A percentile compares a stretch with the other conserved stretches of the same genome.
These are phyloP conservation scores for Penicillium lividum DNA, from an alignment of 495 filamentous ascomycete genomes.

Conservation along the genomic window DNA sequence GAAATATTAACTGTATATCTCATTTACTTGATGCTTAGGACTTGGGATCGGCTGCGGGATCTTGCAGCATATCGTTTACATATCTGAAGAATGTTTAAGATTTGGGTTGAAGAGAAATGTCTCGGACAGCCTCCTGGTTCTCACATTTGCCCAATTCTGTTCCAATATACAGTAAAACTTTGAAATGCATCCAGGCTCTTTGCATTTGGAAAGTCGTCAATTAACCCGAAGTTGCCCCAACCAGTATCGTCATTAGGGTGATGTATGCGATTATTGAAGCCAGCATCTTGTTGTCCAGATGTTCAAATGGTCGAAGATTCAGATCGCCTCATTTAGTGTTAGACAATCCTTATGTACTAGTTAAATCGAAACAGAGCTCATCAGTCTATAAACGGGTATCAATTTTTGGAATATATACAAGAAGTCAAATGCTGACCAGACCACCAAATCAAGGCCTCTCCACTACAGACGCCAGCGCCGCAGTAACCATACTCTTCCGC, in stretches of 20 bases:
- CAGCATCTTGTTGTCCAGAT: too few species aligned
- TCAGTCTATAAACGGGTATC: slow-evolving; percentile 19
- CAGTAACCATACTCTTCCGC: slow-evolving; percentile 49
- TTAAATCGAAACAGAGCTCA: background rate
- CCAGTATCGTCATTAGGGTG: too few species aligned
- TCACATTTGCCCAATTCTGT: background rate
- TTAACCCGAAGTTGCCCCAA: too few species aligned
- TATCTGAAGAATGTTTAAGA: background rate
- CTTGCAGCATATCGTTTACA: background rate
- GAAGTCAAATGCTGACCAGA: slow-evolving; percentile 4
- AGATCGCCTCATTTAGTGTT: background rate
- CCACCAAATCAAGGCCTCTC: slow-evolving; percentile 19
- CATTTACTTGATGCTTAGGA: background rate
- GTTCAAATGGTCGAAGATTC: too few species aligned
- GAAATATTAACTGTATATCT: background rate
- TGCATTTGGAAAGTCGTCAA: too few species aligned
- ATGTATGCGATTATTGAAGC: too few species aligned
- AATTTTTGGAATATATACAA: slow-evolving; percentile 25
- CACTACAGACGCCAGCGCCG: slow-evolving; percentile 44
- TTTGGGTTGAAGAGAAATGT: background rate
- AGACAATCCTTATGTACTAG: background rate
- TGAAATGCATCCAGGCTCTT: background rate
- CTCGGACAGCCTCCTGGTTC: background rate
- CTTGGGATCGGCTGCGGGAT: background rate
- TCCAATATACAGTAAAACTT: background rate